phyloP scores from a whole-genome alignment of 345 rosid genomes.

The Citrus sinensis region DVS_A1.0 CM039163.1:50081001-50081500 shows the following conservation, averaged over 20 bases:
- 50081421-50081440: not conserved
- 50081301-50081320: not conserved
- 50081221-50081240: no score
- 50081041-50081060: not conserved
- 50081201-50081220: not conserved
- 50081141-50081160: not conserved
- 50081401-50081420: not conserved
- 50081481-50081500: not conserved
- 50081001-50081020: slow-evolving; percentile 16
- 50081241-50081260: no score
- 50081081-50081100: no score
- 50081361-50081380: not conserved
- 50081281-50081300: not conserved
- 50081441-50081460: not conserved
- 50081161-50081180: not conserved
- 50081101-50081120: not conserved
- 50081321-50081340: not conserved
- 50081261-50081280: not conserved
- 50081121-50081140: not conserved
- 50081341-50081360: not conserved
- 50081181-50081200: not conserved
- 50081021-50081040: slow-evolving; percentile 13
- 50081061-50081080: not conserved
- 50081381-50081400: not conserved
- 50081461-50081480: not conserved